A percentile compares a stretch with the other conserved stretches of the same genome.
phyloP scores from a whole-genome alignment of 306 rosid genomes.

The Malus sylvestris region DNA sequence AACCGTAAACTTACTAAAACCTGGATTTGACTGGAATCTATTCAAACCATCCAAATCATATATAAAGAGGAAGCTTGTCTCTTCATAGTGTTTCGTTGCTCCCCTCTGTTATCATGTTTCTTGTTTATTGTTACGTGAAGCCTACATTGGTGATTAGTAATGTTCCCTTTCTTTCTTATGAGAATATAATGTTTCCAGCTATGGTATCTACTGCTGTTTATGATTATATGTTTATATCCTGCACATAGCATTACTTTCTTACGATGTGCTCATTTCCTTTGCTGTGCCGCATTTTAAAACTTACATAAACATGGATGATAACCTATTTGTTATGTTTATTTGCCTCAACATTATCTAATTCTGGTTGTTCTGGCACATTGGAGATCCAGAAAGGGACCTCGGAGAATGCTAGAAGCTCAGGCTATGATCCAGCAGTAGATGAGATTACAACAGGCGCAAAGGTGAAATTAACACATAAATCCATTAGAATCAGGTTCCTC shows the following conservation, averaged over 20 bases:
- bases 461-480: slow-evolving; percentile 32
- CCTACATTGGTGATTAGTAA: not conserved
- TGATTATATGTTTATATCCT: not conserved
- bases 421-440: slow-evolving; percentile 34
- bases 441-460: slow-evolving; percentile 34
- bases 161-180: not conserved
- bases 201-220: not conserved
- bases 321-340: not conserved
- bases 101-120: not conserved
- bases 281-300: not conserved
- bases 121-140: not conserved
- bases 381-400: slow-evolving; percentile 43
- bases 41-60: not conserved
- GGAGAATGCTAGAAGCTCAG: slow-evolving; percentile 33
- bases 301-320: not conserved
- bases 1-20: not conserved
- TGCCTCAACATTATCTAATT: not conserved
- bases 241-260: not conserved
- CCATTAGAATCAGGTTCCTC: not conserved
- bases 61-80: not conserved
- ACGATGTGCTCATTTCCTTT: not conserved
- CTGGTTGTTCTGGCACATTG: slow-evolving; percentile 17
- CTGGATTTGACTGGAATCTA: not conserved
- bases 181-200: not conserved
- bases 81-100: not conserved